Base-by-base conservation (phyloP, 2,329 filamentous ascomycete genomes). In the Botrytis tulipae region DNA sequence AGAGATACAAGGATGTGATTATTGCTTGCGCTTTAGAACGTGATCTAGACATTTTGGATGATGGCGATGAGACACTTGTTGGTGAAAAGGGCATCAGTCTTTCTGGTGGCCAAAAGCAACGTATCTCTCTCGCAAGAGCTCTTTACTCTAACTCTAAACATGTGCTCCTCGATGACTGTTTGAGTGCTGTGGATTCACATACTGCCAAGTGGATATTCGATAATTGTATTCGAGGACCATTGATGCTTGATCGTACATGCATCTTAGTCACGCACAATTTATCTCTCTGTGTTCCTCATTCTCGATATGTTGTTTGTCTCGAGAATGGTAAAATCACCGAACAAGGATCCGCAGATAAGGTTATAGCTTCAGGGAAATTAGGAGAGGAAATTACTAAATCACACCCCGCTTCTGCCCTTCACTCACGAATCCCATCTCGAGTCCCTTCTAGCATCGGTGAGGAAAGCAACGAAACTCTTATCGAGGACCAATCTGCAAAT, bases 161-260 rank as follows among this genome's bases (percentile, higher is more conserved):
- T 82, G 84, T 99, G 25, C 87, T 99, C 18, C 87, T 99, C 68
- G 96, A 99, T 80, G 96, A 99, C 82, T 97, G 97, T 76, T 87
- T 99, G 61, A 98, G 95, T 80, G 96, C 96, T 42, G 96, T 99
- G 48, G 96, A 99, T 82, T 97, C 96, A 5, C 96, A 99, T 79
- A 98, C 96, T 0, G 95, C 95, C 3, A 97, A 98, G 82, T 98
- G 97, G 91, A 98, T 99, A 77, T 98, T 98, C 83, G 92, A 92
- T 81, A 92, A 97, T 82, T 97, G 95, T 74, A 91, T 99, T 76
- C 91, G 91, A 78, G 96, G 96, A 3, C 93, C 93, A 9, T 84
- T 99, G 70, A 98, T 99, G 96, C 85, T 88, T 73, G 87, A 91
- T 80, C 90, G 96, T 60, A 98, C 96, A 42, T 98, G 96, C 82